phyloP scores from a whole-genome alignment of 192 early-diverging fungal species.

The Coemansia sp. region DNA sequence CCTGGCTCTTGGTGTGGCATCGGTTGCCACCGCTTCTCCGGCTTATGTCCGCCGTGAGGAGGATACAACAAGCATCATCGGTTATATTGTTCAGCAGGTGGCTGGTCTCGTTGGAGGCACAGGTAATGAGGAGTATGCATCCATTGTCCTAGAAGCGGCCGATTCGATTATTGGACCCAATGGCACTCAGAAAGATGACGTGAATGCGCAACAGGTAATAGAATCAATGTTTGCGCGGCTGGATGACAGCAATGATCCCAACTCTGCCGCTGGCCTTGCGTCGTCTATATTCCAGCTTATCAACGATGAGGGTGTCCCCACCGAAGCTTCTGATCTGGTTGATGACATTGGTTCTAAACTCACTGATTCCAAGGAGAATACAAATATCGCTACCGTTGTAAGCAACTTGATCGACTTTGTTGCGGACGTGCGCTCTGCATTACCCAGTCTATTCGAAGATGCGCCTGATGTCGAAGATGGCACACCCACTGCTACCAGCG shows the following conservation, averaged over 20 bases:
- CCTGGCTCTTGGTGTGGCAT: not conserved
- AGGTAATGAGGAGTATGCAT: not conserved
- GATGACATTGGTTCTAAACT: not conserved
- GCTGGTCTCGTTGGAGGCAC: not conserved
- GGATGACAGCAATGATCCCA: not conserved
- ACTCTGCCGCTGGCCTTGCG: not conserved
- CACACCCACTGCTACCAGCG: not conserved
- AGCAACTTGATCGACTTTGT: slow-evolving; percentile 3
- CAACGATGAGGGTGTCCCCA: not conserved
- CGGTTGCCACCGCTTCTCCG: not conserved
- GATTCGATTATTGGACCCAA: not conserved
- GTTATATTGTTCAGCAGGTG: not conserved
- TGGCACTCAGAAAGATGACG: not conserved
- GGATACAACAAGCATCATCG: not conserved
- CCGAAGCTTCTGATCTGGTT: not conserved
- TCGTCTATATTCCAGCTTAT: not conserved
- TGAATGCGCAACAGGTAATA: not conserved
- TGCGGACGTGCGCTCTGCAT: not conserved
- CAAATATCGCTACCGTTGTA: slow-evolving; percentile 3
- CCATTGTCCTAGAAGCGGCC: not conserved
- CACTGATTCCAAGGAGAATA: not conserved
- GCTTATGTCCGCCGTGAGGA: not conserved
- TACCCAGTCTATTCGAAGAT: slow-evolving; percentile 6
- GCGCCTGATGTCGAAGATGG: not conserved
- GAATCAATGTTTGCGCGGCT: not conserved